Evolutionary conservation across 345 rosid genomes (phyloP).

Genomic region (Lepidium africanum): DNA sequence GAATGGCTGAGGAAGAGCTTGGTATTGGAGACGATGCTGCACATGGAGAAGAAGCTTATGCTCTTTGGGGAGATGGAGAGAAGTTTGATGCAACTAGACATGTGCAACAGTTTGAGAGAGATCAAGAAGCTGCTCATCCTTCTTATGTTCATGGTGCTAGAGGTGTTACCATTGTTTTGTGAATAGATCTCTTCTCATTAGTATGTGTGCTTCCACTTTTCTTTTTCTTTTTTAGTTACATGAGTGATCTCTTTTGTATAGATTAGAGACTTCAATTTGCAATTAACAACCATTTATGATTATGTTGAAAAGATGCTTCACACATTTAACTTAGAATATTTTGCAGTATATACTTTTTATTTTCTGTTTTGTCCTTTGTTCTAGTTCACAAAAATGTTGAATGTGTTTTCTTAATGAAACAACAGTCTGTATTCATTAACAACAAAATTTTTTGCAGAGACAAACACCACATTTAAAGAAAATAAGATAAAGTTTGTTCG

Average conservation of each 20-base stretch:
- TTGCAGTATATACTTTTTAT: neutral
- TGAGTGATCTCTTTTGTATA: conserved; percentile 9
- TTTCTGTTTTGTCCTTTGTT: neutral
- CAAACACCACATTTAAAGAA: neutral
- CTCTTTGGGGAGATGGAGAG: conserved; percentile 97
- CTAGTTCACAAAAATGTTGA: too few relatives aligned
- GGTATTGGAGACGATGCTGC: conserved; percentile 85
- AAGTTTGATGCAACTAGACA: conserved; percentile 65
- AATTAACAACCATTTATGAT: conserved; percentile 1
- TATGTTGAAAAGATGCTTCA: neutral
- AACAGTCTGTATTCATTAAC: too few relatives aligned
- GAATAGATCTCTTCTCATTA: neutral
- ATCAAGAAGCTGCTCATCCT: conserved; percentile 35
- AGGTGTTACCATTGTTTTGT: conserved; percentile 71
- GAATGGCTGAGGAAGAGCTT: conserved; percentile 81
- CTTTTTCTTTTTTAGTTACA: neutral
- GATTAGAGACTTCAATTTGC: neutral
- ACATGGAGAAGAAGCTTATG: conserved; percentile 95
- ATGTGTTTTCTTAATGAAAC: too few relatives aligned
- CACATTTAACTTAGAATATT: neutral
- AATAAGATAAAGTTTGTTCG: neutral
- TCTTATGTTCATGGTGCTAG: conserved; percentile 52
- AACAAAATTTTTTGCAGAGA: neutral
- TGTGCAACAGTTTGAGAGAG: conserved; percentile 31
- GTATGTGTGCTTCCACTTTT: neutral